These are phyloP conservation scores for Euphrasia arctica DNA, from an alignment of 305 asterid genomes.

Conservation along the genomic window DNA sequence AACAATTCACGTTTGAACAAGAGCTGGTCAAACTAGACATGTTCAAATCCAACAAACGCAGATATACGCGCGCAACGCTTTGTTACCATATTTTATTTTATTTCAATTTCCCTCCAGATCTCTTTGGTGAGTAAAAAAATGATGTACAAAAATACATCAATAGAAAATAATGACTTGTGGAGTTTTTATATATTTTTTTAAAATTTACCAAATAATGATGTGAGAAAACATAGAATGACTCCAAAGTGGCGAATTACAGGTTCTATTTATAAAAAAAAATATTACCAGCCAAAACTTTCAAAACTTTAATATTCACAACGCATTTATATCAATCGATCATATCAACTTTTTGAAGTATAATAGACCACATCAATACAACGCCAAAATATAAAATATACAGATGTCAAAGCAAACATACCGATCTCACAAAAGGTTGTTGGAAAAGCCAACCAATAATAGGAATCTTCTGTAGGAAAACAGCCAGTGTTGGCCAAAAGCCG, in stretches of 20 bases:
- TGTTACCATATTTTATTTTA: not conserved
- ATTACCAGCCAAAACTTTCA: not conserved
- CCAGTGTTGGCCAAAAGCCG: slow-evolving; percentile 67
- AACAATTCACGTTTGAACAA: not conserved
- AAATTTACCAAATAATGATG: not conserved
- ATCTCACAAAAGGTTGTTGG: slow-evolving; percentile 50
- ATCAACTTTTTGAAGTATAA: not conserved
- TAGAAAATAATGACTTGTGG: slow-evolving; percentile 1
- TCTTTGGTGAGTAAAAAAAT: not conserved
- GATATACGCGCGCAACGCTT: not conserved
- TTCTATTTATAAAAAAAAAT: not conserved
- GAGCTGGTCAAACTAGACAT: not conserved
- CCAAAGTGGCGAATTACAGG: slow-evolving; percentile 1
- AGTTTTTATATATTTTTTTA: not conserved
- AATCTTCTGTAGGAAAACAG: slow-evolving; percentile 54
- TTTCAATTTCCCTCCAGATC: not conserved
- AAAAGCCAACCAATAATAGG: slow-evolving; percentile 68
- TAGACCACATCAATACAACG: slow-evolving; percentile 2
- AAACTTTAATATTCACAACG: not conserved
- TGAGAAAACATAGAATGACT: not conserved
- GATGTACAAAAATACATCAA: not conserved
- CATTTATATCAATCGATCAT: not conserved
- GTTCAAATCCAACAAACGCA: not conserved
- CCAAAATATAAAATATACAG: not conserved
- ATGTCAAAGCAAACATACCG: slow-evolving; percentile 40